Evolutionary conservation across 1,284 basidiomycete genomes (phyloP), one percentile per base, ranked within the genome.

Genomic region (Ustilago nuda): DNA sequence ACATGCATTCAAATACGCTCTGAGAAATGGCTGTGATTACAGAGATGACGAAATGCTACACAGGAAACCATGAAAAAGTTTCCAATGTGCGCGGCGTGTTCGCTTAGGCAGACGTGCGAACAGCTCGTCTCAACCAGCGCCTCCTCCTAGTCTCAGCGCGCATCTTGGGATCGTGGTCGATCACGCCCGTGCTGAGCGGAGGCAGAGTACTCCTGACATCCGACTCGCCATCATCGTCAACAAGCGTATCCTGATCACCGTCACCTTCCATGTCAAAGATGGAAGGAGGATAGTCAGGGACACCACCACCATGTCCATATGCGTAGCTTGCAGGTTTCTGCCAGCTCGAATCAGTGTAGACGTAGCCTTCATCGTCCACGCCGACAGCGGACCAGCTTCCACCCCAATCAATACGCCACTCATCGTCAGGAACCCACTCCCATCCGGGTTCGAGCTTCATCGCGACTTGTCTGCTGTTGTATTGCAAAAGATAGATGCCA

Each of bases 341-440:
- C 84, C 84, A 85, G 19, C 78, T 79, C 4, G 65, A 19, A 60
- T 85, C 82, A 12, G 84, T 85, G 65, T 85, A 85, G 15, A 84
- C 78, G 64, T 78, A 85, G 11, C 84, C 84, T 19, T 82, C 66
- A 30, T 77, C 72, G 45, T 85, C 84, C 23, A 78, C 84, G 32
- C 82, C 83, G 8, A 84, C 80, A 6, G 73, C 57, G 17, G 82
- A 82, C 84, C 84, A 85, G 35, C 61, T 61, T 1, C 83, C 84
- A 11, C 80, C 74, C 81, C 82, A 85, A 58, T 85, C 84, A 62
- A 85, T 85, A n/a, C 84, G 68, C 84, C 84, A 85, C 7, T 81
- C 79, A 30, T 85, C 84, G 19, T 80, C 82, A 2, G 80, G 69
- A 27, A 85, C 52, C 82, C 82, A 85, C 43, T 72, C 73, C 78